Base-by-base conservation (phyloP, 768 basidiomycete species). In the Calocybe indica region DNA sequence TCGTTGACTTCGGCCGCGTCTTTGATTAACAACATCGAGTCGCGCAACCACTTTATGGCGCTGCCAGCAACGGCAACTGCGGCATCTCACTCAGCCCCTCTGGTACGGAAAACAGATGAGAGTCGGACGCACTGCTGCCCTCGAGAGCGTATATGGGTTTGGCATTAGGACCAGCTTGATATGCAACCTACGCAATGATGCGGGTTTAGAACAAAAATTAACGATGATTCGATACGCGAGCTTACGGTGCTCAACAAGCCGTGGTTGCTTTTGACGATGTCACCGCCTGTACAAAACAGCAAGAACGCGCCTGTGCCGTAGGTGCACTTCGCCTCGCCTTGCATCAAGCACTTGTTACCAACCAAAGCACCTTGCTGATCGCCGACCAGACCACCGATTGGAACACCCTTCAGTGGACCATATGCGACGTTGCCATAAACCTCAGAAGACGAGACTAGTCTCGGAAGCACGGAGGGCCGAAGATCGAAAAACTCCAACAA, bases 301-400 rank as follows among this genome's bases (percentile, higher is more conserved):
- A 98, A 72, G 74, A 99, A 99, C 34, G 92, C 92, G 30, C 96
- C 95, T 1, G 95, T 97, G 22, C 95, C 95, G 57, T 95, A 99
- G 4, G 96, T 99, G 67, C 93, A 96, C 68, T 99, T 99, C 2
- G 94, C 95, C 63, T 97, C 88, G 12, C 95, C 95, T 54, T 79
- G 74, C n/a, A 61, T 72, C 46, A 99, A 65, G 60, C 96, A 98
- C 65, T 96, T 97, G 72, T 99, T 97, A 0, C 95, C 96, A 43
- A 97, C 82, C 15, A 99, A 71, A 15, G 95, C 95, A 5, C 88
- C 96, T 64, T 99, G 96, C 69, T 99, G 96, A 62, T 99, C 96
- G n/a, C 96, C 96, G 6, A 95, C 83, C 40, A 98, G 80, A 14
- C 95, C 95, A 34, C 84, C 93, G 45, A 99, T 90, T 7, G 85